Evolutionary conservation across 495 filamentous ascomycete genomes (phyloP), one percentile per base, ranked within the genome.

Genomic region (Letharia lupina): DNA sequence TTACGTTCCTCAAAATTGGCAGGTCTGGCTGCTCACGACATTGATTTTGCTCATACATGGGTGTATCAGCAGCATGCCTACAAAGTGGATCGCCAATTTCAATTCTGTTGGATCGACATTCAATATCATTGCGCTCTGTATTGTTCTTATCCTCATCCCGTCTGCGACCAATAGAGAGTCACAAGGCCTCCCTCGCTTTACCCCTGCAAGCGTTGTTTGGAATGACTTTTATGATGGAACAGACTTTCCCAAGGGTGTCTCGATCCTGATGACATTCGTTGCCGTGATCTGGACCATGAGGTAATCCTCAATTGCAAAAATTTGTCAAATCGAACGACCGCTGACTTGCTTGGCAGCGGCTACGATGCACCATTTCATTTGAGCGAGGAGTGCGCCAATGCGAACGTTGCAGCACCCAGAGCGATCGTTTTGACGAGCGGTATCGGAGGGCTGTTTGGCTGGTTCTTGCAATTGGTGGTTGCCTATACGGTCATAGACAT

Each of bases 401-500:
- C 89, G 40, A 85, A 86, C 63, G 75, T 91, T 61, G 89, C 89
- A 44, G 85, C 88, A 2, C 89, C 89, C 0, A 81, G 89, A 16
- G 88, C 89, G n/a, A 92, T 92, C 65, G 82, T 91, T 35, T 77
- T 92, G 70, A 91, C 89, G 15, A 83, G 83, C 11, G 84, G 76
- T 1, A 76, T 87, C 18, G 89, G 89, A 10, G 89, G 89, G 16
- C 64, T 89, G 3, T 78, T 88, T 47, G 89, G 89, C 64, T 92
- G 89, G 84, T 84, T 89, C 69, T 75, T 92, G 33, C 89, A 91
- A 74, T 78, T 91, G 2, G 85, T 91, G 6, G 88, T 91, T 60
- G 89, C 88, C n/a, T 92, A 91, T 73, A 91, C 89, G 7, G 87
- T 92, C 33, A 72, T 84, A 40, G 86, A 90, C 67, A 88, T 92